Conservation (phyloP, 2,329 filamentous ascomycete species). For the Gliomastix tumulicola region DNA sequence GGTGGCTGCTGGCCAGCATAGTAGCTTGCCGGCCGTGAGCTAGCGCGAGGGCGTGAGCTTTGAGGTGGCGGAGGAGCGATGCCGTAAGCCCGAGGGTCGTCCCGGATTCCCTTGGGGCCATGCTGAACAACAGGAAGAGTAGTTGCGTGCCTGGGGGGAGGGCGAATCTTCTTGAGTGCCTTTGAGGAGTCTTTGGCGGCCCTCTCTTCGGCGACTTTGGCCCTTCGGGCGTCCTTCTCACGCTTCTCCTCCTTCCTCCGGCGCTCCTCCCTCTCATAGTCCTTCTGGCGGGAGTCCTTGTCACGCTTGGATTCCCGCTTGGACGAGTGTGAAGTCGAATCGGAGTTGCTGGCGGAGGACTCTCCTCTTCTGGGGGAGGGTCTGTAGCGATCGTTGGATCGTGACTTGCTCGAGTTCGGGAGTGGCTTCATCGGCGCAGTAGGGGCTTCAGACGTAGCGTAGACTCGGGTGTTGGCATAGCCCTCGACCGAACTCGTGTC, state of each 20-base stretch:
- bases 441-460: constrained; percentile 39
- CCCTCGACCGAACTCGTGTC: constrained; percentile 33
- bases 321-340: constrained; percentile 32
- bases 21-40: constrained; percentile 25
- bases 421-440: constrained; percentile 36
- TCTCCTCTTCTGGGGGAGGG: constrained; percentile 23
- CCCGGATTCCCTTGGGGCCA: constrained; percentile 3
- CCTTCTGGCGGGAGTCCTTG: constrained; percentile 18
- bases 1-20: constrained; percentile 21
- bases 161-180: constrained; percentile 17
- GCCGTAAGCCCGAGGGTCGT: constrained; percentile 13
- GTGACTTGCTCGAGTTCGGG: constrained; percentile 44
- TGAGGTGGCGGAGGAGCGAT: constrained; percentile 21
- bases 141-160: constrained; percentile 19
- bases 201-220: constrained; percentile 13
- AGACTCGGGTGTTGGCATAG: constrained; percentile 29
- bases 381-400: constrained; percentile 23
- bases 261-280: constrained; percentile 11
- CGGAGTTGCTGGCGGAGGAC: constrained; percentile 33
- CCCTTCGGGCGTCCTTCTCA: constrained; percentile 14
- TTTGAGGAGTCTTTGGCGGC: constrained; percentile 10
- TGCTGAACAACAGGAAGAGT: constrained; percentile 24
- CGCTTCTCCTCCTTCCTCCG: constrained; percentile 13
- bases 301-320: constrained; percentile 10
- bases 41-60: constrained; percentile 20